phyloP scores from a whole-genome alignment of 441 rosid species.

The Dalechampia spathulata region DNA sequence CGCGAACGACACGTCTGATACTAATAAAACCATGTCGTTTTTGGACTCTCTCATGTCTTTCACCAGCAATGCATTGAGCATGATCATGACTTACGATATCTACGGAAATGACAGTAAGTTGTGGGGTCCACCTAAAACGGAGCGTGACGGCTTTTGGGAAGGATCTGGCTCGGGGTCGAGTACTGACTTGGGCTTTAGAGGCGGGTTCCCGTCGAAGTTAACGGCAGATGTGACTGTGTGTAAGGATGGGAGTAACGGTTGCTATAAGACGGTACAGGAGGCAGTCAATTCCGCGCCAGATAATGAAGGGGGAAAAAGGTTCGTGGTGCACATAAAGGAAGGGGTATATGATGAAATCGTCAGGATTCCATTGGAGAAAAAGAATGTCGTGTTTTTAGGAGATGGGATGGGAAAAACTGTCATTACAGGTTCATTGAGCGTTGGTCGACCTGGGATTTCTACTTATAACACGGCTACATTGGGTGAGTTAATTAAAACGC shows the following conservation, averaged over 20 bases:
- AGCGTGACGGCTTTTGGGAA: slow-evolving; percentile 76
- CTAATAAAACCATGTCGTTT: slow-evolving; percentile 47
- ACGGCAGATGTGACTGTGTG: slow-evolving; percentile 67
- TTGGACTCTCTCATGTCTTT: slow-evolving; percentile 31
- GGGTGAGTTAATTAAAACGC: slow-evolving; percentile 44
- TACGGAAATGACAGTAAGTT: slow-evolving; percentile 35
- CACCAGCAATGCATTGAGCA: slow-evolving; percentile 70
- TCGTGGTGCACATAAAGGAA: slow-evolving; percentile 54
- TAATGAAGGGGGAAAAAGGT: slow-evolving; percentile 27
- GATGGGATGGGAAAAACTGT: slow-evolving; percentile 86
- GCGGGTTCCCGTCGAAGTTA: slow-evolving; percentile 42
- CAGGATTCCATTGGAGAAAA: slow-evolving; percentile 67
- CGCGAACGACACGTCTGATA: slow-evolving; percentile 56
- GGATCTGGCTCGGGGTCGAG: slow-evolving; percentile 22
- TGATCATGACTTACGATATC: slow-evolving; percentile 56
- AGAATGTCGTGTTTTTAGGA: slow-evolving; percentile 72
- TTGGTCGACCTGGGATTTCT: slow-evolving; percentile 49
- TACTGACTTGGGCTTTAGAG: slow-evolving; percentile 15
- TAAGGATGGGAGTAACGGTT: slow-evolving; percentile 34
- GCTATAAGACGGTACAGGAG: slow-evolving; percentile 62
- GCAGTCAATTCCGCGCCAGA: slow-evolving; percentile 76
- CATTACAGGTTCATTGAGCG: slow-evolving; percentile 56
- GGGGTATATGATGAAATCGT: slow-evolving; percentile 80
- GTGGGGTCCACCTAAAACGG: slow-evolving; percentile 67
- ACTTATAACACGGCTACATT: slow-evolving; percentile 76